Base-by-base conservation (phyloP, 2,329 filamentous ascomycete genomes). In the Ceratocystis cacaofunesta region DNA sequence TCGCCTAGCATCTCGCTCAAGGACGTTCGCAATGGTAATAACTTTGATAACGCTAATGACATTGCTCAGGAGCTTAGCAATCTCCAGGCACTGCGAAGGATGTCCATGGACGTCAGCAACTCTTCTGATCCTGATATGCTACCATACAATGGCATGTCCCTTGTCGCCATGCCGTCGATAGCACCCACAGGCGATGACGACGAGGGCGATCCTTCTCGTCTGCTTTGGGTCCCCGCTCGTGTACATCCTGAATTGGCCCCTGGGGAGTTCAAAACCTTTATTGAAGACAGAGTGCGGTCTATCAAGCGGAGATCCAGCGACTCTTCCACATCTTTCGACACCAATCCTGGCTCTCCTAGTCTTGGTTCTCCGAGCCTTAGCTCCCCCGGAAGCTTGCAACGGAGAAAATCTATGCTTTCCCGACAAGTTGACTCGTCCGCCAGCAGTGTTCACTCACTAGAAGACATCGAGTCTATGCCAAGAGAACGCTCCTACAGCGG, bases 351-450 rank as follows among this genome's bases (percentile, higher is more conserved):
- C 10, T 63, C 55, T 8, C 58, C 61, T 73, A 82, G 83, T 7
- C 63, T 41, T 41, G 36, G 36, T 4, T 70, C 69, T 30, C 22
- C 28, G 68, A 76, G 82, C 10, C 62, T 66, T 7, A 61, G 36
- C 10, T 63, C 55, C 8, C 58, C 61, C 73, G 83, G 83, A 17
- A 82, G 88, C 48, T 74, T 97, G 68, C 82, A 86, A 70, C 84
- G 94, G 71, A 96, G 95, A 75, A 96, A 94, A 75, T 97, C 92
- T 0, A 96, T 95, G 89, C 80, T 99, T 4, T 97, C 92, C 5
- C 84, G 88, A 66, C 92, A 97, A 73, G 89, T 99, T 67, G 89
- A 96, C 70, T 88, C 84, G 69, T 84, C 85, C 3, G 80, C 81
- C 7, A 81, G 81, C 0, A 28, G 79, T 76, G 19, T 80, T 84